Evolutionary conservation across 805 yeast genomes (phyloP), one percentile per base, ranked within the genome.

Genomic region (Blastobotrys chiropterorum): DNA sequence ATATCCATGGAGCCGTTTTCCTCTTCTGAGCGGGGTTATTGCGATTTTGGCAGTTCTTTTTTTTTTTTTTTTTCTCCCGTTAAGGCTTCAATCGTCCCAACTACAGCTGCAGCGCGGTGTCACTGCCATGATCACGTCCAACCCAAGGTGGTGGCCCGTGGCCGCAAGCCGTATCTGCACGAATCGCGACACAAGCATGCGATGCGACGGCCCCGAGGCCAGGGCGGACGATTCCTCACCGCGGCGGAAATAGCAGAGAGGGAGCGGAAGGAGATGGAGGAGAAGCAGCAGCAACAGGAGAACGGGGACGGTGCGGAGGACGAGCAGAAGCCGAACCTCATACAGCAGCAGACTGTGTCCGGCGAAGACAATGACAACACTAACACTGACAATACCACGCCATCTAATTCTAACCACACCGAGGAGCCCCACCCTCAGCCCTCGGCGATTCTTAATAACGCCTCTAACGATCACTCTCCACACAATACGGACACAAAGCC

Each of bases 181-280:
- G 99, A 94, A 69, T 88, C 97, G 16, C 78, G 99, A 62, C 99
- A 94, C 67, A 92, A 94, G 67, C 99, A 94, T 67, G 99, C 99
- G 2, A 94, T 94, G 99, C 79, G 98, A 65, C 80, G 99, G 67
- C 98, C 99, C 14, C 81, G 99, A 61, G 99, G 99, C 22, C 98
- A 94, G 71, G 99, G 99, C 31, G 99, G 99, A 4, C 76, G 99
- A 55, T 94, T 94, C 60, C 71, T 94, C 54, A 94, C 99, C 0
- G 97, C 98, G 13, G 96, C 96, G 8, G 87, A 80, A 56, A 85
- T 79, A 44, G 83, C 80, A 11, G 84, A 77, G 55, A 70, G 77
- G 51, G 85, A 82, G 48, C 64, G 74, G 49, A 65, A 65, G 54
- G 74, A 66, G 49, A 64, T 57, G 16, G 62, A 55, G 40, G 60